Evolutionary conservation across 169 alveolate genomes (phyloP), one percentile per base, ranked within the genome.

Genomic region (Besnoitia besnoiti): DNA sequence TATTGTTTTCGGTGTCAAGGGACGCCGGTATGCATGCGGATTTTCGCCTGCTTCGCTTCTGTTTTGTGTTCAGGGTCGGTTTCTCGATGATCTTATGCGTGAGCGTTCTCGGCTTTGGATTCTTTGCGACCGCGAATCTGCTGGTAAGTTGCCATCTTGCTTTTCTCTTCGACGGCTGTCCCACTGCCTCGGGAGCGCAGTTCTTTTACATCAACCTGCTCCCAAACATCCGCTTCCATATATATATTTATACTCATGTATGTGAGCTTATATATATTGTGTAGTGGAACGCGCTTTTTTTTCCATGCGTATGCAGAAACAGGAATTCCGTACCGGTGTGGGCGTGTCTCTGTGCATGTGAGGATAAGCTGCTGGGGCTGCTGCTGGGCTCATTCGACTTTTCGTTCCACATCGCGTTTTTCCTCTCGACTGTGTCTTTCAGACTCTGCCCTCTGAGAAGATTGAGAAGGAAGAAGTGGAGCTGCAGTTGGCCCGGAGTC

Each of bases 11-110:
- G 33, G 12, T 61, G 37, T 30, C 5, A 27, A 61, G 10, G 77
- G 40, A 5, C 35, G 77, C 10, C 77, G 37, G 21, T 27, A 30
- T 27, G 37, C 77, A 19, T 27, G 37, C 14, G 77, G 10, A 30
- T 61, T 8, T 61, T 8, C 12, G 77, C 4, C 12, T 51, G 67
- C 21, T 62, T 33, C 44, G n/a, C 8, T 62, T 42, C 21, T 94
- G 40, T 33, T 39, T 19, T 84, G 51, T 93, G 76, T 82, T 85
- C 94, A 95, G 97, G 50, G 91, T 95, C 50, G 97, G 97, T 2
- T 95, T 94, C 82, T 88, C 94, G 47, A 91, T 94, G 95, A 95
- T 95, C 84, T 62, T 95, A 33, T 93, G 94, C 75, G 91, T 94
- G 50, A 92, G 96, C 67, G 90, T 67, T 42, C 91, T 94, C 47